Percentiles rank a stretch among this genome's conserved stretches.
Conservation (phyloP, 1,284 basidiomycete species). For the Tausonia pullulans region DNA sequence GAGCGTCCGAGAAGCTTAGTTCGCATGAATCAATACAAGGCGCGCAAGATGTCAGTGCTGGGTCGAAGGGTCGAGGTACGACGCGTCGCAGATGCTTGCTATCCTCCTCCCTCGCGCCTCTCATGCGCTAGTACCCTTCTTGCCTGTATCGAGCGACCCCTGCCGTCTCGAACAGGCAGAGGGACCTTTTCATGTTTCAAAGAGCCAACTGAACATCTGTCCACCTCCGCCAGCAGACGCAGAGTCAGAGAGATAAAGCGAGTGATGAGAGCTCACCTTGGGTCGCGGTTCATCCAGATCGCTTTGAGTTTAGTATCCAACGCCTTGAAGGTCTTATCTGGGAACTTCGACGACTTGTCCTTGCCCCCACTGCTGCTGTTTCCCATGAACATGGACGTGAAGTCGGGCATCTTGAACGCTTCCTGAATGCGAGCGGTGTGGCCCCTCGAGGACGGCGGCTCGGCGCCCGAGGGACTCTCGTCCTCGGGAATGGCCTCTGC, state of each 20-base stretch:
- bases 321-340: conserved; percentile 79
- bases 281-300: conserved; percentile 82
- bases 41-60: too few relatives aligned
- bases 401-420: conserved; percentile 41
- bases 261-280: conserved; percentile 47
- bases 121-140: too few relatives aligned
- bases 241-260: background rate
- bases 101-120: background rate
- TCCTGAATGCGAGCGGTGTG: conserved; percentile 46
- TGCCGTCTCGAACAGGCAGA: background rate
- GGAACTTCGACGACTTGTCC: conserved; percentile 74
- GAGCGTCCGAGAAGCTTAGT: conserved; percentile 67
- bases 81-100: background rate
- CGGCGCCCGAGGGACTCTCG: conserved; percentile 25
- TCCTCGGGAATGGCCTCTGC: conserved; percentile 32
- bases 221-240: background rate
- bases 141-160: background rate
- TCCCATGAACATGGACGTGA: conserved; percentile 60
- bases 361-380: conserved; percentile 42
- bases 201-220: too few relatives aligned
- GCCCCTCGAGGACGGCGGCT: conserved; percentile 41
- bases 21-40: too few relatives aligned
- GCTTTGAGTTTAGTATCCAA: conserved; percentile 74
- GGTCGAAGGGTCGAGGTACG: background rate
- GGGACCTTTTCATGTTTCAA: too few relatives aligned